phyloP scores from a whole-genome alignment of 352 stramenopile genomes.

The Phytophthora sp. region DNA sequence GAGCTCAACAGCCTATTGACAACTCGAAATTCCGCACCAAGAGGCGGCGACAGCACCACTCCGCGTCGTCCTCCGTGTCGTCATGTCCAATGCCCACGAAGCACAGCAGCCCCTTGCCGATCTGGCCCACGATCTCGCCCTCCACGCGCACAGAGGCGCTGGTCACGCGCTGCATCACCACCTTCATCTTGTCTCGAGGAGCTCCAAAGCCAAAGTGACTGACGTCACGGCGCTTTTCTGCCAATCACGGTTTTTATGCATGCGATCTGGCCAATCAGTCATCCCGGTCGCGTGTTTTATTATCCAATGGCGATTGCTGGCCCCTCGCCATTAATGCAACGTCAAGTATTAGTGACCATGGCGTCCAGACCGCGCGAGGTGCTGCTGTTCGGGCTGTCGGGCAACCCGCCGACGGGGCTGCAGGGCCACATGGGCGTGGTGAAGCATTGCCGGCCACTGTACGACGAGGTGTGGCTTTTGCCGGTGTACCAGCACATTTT shows the following conservation, averaged over 20 bases:
- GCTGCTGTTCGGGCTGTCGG: slow-evolving; percentile 86
- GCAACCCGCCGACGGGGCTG: slow-evolving; percentile 79
- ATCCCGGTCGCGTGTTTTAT: not conserved
- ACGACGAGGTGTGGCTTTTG: slow-evolving; percentile 90
- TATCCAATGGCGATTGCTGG: slow-evolving; percentile 17
- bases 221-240: slow-evolving; percentile 9
- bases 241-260: slow-evolving; percentile 13
- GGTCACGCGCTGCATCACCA: slow-evolving; percentile 84
- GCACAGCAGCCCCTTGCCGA: slow-evolving; percentile 79
- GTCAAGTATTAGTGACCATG: slow-evolving; percentile 4
- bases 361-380: slow-evolving; percentile 41
- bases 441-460: slow-evolving; percentile 58
- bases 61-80: slow-evolving; percentile 82
- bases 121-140: slow-evolving; percentile 73
- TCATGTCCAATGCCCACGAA: slow-evolving; percentile 79
- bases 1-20: not conserved
- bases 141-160: slow-evolving; percentile 83
- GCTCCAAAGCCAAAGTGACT: not conserved
- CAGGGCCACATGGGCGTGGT: slow-evolving; percentile 85
- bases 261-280: not conserved
- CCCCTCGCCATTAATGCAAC: slow-evolving; percentile 7
- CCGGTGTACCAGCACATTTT: slow-evolving; percentile 92
- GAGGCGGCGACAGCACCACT: slow-evolving; percentile 81
- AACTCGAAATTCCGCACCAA: slow-evolving; percentile 46
- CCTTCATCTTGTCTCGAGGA: slow-evolving; percentile 51